Evolutionary conservation across 1,139 yeast genomes (phyloP), one percentile per base, ranked within the genome.

Genomic region (Yamadazyma spencermartinsiae): DNA sequence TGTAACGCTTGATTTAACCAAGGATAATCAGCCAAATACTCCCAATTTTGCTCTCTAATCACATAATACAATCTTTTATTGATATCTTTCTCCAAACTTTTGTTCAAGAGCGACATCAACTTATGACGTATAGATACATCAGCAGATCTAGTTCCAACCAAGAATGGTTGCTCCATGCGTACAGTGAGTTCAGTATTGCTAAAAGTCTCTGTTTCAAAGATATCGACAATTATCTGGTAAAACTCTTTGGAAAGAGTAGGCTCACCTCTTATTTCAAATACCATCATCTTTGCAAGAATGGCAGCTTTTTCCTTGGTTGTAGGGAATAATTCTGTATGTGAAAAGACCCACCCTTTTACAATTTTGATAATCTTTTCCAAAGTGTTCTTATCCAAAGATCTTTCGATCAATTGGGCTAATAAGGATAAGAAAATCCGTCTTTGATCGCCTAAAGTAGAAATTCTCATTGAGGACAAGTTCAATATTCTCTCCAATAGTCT

Each of bases 301-400:
- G 96, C 97, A 1, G 98, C 97, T 58, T 94, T 92, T 55, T 94
- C 98, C 56, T 94, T 94, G 4, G 87, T 83, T 0, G 98, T 89
- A 2, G 98, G 98, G 68, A 90, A 90, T 27, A 87, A 74, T 48
- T 89, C 95, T 1, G 80, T 71, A 42, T 84, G 80, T 2, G 89
- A 80, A 54, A 94, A 89, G 0, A 90, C 95, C 98, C 98, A 94
- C 13, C 74, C 76, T 52, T 90, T 79, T 1, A 92, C 92, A 45
- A 90, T 82, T 31, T 76, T 74, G 31, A 92, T 80, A 38, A 92
- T 86, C 55, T 85, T 85, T 45, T 79, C 80, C 45, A 92, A 70
- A 7, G 94, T 76, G 15, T 76, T 79, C 44, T 80, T 80, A 53
- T 90, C 96, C 42, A 82, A 74, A 1, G 97, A 87, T 34, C 96